A percentile compares a stretch with the other conserved stretches of the same genome.
Evolutionary conservation across 257 asterid genomes (phyloP).

Genomic region (Linaria vulgaris): DNA sequence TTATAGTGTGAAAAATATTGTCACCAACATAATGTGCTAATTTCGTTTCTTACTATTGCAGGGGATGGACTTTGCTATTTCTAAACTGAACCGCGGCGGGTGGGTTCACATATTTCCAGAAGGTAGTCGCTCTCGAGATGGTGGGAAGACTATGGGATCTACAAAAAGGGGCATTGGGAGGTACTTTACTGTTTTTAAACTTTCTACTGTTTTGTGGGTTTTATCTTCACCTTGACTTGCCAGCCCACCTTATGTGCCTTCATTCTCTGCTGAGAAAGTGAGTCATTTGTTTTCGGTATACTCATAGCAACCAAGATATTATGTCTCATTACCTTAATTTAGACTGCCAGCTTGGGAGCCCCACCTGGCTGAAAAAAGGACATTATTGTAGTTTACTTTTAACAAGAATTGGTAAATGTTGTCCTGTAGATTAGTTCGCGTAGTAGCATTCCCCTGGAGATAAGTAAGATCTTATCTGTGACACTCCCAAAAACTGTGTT

Average conservation of each 20-base stretch:
- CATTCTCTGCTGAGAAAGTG: not conserved
- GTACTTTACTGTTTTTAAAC: conserved; percentile 27
- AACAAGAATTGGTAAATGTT: too few species aligned
- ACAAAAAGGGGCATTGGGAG: conserved; percentile 85
- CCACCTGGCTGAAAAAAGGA: not conserved
- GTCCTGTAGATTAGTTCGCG: not conserved
- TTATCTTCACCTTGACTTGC: not conserved
- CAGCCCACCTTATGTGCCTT: conserved; percentile 1
- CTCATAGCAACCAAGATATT: not conserved
- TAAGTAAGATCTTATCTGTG: not conserved
- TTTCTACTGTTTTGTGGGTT: not conserved
- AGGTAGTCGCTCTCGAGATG: conserved; percentile 94
- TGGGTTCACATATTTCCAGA: conserved; percentile 98
- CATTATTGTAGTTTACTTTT: not conserved
- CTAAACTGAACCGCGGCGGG: conserved; percentile 82
- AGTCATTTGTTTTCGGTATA: too few species aligned
- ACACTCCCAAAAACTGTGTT: not conserved
- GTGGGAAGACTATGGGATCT: conserved; percentile 77
- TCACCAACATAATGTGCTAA: conserved; percentile 11
- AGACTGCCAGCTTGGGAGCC: too few species aligned
- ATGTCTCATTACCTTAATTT: not conserved
- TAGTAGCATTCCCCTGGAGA: not conserved
- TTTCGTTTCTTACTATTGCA: conserved; percentile 29
- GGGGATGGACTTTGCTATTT: conserved; percentile 96
- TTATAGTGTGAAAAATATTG: conserved; percentile 6